A percentile compares a stretch with the other conserved stretches of the same genome.
Conservation (phyloP, 345 rosid genomes). For the Lenwebbia sp. region DNA sequence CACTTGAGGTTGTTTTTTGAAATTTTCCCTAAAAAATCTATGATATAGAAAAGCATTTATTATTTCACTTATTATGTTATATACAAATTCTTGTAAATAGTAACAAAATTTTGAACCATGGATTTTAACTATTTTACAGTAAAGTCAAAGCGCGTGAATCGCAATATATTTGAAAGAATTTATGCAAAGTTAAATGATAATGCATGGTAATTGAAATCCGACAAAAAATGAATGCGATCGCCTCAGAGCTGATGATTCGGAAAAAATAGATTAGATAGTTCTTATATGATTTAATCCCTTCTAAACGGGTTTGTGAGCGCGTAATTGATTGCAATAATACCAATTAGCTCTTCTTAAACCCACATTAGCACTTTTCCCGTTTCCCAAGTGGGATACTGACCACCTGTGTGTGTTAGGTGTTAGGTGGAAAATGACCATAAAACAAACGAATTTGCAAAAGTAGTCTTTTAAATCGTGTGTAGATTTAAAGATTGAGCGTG, state of each 20-base stretch:
- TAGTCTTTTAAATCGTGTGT: background rate
- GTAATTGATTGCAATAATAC: background rate
- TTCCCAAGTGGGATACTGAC: no score
- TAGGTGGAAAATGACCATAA: no score
- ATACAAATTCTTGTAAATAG: background rate
- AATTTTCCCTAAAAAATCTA: no score
- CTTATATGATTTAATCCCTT: background rate
- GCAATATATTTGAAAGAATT: background rate
- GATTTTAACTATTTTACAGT: background rate
- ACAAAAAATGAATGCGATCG: accelerated
- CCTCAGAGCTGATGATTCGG: background rate
- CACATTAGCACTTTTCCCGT: no score
- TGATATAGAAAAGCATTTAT: background rate
- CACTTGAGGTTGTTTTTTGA: no score
- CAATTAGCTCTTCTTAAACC: background rate
- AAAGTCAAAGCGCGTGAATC: background rate
- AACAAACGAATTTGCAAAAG: background rate
- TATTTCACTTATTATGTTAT: background rate
- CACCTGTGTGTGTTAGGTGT: no score
- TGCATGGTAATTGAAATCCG: accelerated
- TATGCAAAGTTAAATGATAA: accelerated
- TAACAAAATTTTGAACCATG: background rate
- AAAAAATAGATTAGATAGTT: background rate
- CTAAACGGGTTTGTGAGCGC: background rate
- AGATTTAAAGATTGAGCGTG: background rate